Evolutionary conservation across 1,284 basidiomycete species (phyloP).

Genomic region (Irpex sp.): DNA sequence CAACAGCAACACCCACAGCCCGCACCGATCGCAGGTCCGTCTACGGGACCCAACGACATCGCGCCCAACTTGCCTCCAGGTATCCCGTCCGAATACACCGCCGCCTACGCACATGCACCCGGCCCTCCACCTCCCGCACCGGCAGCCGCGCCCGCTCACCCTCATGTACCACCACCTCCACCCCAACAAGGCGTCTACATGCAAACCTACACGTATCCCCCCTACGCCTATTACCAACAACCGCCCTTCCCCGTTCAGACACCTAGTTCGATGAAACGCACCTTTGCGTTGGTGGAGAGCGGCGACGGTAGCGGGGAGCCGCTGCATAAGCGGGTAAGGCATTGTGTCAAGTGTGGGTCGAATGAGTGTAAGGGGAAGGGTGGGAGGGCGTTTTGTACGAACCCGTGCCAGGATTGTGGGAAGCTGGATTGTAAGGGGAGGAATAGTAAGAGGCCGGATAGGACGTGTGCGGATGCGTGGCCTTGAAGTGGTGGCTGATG

Average conservation of each 20-base stretch:
- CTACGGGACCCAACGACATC: constrained; percentile 11
- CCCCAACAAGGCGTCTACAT: constrained; percentile 18
- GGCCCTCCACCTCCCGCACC: background rate
- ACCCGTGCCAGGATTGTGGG: constrained; percentile 72
- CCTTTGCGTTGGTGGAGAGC: constrained; percentile 26
- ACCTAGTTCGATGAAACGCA: constrained; percentile 24
- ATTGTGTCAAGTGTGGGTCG: constrained; percentile 70
- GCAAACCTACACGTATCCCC: constrained; percentile 23
- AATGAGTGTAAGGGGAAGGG: constrained; percentile 77
- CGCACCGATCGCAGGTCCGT: constrained; percentile 2
- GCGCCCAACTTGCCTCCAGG: background rate
- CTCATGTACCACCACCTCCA: background rate
- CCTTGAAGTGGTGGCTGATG: background rate
- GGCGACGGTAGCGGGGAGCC: constrained; percentile 21
- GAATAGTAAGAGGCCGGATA: constrained; percentile 70
- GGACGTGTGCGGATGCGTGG: constrained; percentile 65
- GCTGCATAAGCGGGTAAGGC: constrained; percentile 40
- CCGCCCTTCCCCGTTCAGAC: constrained; percentile 20
- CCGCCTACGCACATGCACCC: constrained; percentile 9
- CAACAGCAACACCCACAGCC: constrained; percentile 9
- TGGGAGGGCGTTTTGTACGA: constrained; percentile 62
- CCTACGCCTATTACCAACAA: constrained; percentile 24
- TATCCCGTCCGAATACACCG: constrained; percentile 7
- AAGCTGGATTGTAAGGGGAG: constrained; percentile 68
- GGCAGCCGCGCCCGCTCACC: constrained; percentile 17